Evolutionary conservation across 768 basidiomycete species (phyloP).

Genomic region (Tylopilus balloui): DNA sequence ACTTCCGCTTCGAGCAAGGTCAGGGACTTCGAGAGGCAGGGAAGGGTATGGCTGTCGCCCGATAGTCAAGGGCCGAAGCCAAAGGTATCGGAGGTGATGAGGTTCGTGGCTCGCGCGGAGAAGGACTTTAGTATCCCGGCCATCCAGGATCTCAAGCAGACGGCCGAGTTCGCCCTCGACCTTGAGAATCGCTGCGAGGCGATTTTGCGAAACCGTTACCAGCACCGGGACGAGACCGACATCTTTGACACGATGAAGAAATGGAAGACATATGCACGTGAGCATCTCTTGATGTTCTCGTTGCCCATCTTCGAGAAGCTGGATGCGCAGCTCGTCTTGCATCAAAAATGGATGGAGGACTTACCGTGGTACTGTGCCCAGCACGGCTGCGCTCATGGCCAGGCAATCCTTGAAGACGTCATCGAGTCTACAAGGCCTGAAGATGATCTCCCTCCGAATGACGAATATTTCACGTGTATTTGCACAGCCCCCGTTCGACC

Average conservation of each 20-base stretch:
- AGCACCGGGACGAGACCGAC: slow-evolving; percentile 51
- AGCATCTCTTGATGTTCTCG: slow-evolving; percentile 68
- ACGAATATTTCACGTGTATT: slow-evolving; percentile 84
- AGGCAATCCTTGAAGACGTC: slow-evolving; percentile 68
- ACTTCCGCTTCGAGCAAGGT: slow-evolving; percentile 63
- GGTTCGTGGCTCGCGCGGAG: slow-evolving; percentile 65
- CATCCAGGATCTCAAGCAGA: slow-evolving; percentile 60
- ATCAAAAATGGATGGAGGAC: slow-evolving; percentile 67
- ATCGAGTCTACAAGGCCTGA: slow-evolving; percentile 68
- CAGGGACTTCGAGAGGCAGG: slow-evolving; percentile 76
- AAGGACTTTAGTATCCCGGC: slow-evolving; percentile 72
- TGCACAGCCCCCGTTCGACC: slow-evolving; percentile 74
- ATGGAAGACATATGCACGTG: slow-evolving; percentile 69
- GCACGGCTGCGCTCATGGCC: slow-evolving; percentile 60
- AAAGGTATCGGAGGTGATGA: slow-evolving; percentile 62
- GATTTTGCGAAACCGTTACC: slow-evolving; percentile 62
- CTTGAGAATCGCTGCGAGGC: slow-evolving; percentile 73
- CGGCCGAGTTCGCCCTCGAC: slow-evolving; percentile 72
- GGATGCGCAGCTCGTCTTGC: slow-evolving; percentile 59
- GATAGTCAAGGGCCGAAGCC: slow-evolving; percentile 55
- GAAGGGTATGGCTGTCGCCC: slow-evolving; percentile 61
- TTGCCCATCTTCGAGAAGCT: slow-evolving; percentile 71
- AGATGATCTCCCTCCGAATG: slow-evolving; percentile 72
- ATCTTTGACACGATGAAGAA: slow-evolving; percentile 68
- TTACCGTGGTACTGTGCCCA: slow-evolving; percentile 77